phyloP scores from a whole-genome alignment of 352 stramenopile genomes.

The Phytophthora uliginosa region DNA sequence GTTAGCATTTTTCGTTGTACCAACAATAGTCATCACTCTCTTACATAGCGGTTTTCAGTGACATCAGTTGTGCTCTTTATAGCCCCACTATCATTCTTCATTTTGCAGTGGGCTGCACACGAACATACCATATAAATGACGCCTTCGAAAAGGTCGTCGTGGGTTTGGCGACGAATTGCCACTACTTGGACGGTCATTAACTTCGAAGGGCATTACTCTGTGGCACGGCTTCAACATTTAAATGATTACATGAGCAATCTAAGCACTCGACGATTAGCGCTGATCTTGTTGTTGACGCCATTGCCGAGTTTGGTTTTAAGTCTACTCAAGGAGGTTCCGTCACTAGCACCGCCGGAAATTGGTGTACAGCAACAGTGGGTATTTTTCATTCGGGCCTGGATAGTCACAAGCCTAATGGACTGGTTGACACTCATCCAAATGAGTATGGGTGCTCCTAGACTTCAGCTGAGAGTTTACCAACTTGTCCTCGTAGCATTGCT shows the following conservation, averaged over 20 bases:
- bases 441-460: background rate
- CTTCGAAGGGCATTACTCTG: background rate
- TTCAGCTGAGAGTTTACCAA: background rate
- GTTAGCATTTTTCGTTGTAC: no score
- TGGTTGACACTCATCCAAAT: background rate
- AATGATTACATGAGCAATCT: background rate
- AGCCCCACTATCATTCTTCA: background rate
- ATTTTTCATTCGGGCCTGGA: background rate
- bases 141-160: background rate
- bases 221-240: background rate
- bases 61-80: background rate
- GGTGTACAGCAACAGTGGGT: background rate
- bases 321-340: background rate
- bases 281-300: background rate
- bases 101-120: background rate
- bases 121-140: background rate
- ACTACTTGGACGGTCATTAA: background rate
- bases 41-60: background rate
- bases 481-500: background rate
- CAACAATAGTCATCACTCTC: no score
- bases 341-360: background rate
- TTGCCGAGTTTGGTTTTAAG: background rate
- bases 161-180: background rate
- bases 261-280: background rate
- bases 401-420: background rate